Evolutionary conservation across 75 land plant genomes (phyloP).

Genomic region (Gnetum montanum): DNA sequence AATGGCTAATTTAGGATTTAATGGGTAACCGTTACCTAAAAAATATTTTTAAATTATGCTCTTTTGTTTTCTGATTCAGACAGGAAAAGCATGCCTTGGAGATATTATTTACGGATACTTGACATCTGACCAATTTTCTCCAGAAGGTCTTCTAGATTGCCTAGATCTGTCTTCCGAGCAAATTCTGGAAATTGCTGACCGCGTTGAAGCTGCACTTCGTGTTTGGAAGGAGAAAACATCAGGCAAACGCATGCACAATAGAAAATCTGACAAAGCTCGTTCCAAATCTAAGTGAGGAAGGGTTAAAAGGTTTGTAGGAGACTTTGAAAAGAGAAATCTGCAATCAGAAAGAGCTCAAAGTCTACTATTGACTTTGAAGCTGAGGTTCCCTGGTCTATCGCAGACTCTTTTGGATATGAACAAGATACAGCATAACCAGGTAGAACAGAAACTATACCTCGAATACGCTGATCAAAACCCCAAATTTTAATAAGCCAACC

Average conservation of each 20-base stretch:
- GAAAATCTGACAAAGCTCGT: slow-evolving; percentile 4
- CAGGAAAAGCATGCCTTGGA: slow-evolving; percentile 75
- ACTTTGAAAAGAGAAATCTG: slow-evolving; percentile 46
- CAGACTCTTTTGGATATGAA: slow-evolving; percentile 84
- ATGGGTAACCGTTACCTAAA: no score
- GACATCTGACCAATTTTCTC: slow-evolving; percentile 62
- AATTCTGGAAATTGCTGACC: slow-evolving; percentile 71
- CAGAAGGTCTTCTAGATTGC: slow-evolving; percentile 57
- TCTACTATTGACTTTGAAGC: slow-evolving; percentile 51
- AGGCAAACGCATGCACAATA: background rate
- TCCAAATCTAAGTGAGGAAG: slow-evolving; percentile 56
- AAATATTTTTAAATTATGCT: no score
- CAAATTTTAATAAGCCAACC: no score
- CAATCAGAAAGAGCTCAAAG: slow-evolving; percentile 70
- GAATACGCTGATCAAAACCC: no score
- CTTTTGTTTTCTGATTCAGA: no score
- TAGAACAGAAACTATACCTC: no score
- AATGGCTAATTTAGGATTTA: no score
- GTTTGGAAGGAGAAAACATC: slow-evolving; percentile 47
- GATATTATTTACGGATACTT: slow-evolving; percentile 66
- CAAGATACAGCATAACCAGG: slow-evolving; percentile 95
- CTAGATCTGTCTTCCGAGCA: slow-evolving; percentile 76
- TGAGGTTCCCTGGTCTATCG: slow-evolving; percentile 67
- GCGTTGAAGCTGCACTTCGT: slow-evolving; percentile 71
- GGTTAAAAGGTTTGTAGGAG: slow-evolving; percentile 66